Evolutionary conservation across 2,329 filamentous ascomycete genomes (phyloP), one percentile per base, ranked within the genome.

Genomic region (Microcyclosporella mali): DNA sequence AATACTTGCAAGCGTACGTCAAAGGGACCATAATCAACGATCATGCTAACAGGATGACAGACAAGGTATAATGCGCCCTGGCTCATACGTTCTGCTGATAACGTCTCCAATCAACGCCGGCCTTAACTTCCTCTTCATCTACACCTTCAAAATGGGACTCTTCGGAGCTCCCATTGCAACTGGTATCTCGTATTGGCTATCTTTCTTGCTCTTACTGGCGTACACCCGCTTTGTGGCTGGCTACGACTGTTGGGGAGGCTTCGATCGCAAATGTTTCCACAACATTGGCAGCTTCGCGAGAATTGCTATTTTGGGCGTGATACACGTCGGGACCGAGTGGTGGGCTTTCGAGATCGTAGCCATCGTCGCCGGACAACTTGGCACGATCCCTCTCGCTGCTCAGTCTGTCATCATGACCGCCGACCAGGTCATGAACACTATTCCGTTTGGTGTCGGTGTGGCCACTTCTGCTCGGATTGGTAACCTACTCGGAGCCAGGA

Each of bases 291-390:
- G 80, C 0, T 94, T 94, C 60, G 74, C 84, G 1, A 78, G 80
- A 8, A 77, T 94, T 3, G 85, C 88, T 0, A 65, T 84, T 11
- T 70, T 94, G 0, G 88, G 88, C 0, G 73, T 94, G 32, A 67
- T 94, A 3, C 88, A 94, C 51, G 85, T 94, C 4, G 88, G 59
- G 8, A 92, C 87, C 0, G 88, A 94, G 65, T 94, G 87, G 88
- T 94, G 88, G 88, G 88, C 88, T 0, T 94, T 94, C 56, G 88
- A 94, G 65, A 90, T 94, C 52, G 86, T 94, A 1, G 86, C 87
- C 1, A 75, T 94, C 0, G 85, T 84, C 2, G 87, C 88, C 4
- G 88, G 88, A 1, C 77, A 82, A 28, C 75, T 94, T 0, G 88
- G 88, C 3, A 89, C 85, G 0, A 68, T 88, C 27, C 76, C 86